Conservation (phyloP, 768 basidiomycete species). For the Solioccasus polychromus region DNA sequence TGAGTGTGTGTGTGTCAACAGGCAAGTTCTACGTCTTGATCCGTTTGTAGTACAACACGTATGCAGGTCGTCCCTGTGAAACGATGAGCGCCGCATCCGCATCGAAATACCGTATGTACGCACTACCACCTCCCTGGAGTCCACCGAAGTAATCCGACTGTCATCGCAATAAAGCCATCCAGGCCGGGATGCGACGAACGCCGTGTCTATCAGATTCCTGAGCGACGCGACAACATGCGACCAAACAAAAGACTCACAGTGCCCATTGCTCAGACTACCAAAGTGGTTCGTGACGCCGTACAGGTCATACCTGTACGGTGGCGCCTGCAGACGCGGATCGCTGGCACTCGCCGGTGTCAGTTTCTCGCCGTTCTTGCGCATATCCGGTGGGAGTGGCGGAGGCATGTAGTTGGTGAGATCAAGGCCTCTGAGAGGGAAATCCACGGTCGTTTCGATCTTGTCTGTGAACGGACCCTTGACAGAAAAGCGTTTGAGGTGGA, state of each 20-base stretch:
- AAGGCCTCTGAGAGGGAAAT: constrained; percentile 70
- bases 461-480: constrained; percentile 90
- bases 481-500: constrained; percentile 91
- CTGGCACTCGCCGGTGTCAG: constrained; percentile 36
- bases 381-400: constrained; percentile 65
- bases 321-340: constrained; percentile 79
- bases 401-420: constrained; percentile 86
- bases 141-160: constrained; percentile 73
- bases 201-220: constrained; percentile 64
- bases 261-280: constrained; percentile 90
- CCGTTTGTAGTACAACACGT: constrained; percentile 81
- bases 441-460: constrained; percentile 93
- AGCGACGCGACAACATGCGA: not conserved
- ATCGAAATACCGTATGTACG: constrained; percentile 30
- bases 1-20: not conserved
- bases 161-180: constrained; percentile 96
- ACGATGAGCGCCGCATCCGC: constrained; percentile 19
- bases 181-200: constrained; percentile 81
- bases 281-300: constrained; percentile 97
- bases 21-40: constrained; percentile 27
- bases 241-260: constrained; percentile 62
- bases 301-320: constrained; percentile 89
- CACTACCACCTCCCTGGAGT: constrained; percentile 82
- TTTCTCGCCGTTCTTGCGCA: constrained; percentile 48
- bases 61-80: constrained; percentile 61